Conservation (phyloP, 2,329 filamentous ascomycete species). For the Hypoxylon sp. region DNA sequence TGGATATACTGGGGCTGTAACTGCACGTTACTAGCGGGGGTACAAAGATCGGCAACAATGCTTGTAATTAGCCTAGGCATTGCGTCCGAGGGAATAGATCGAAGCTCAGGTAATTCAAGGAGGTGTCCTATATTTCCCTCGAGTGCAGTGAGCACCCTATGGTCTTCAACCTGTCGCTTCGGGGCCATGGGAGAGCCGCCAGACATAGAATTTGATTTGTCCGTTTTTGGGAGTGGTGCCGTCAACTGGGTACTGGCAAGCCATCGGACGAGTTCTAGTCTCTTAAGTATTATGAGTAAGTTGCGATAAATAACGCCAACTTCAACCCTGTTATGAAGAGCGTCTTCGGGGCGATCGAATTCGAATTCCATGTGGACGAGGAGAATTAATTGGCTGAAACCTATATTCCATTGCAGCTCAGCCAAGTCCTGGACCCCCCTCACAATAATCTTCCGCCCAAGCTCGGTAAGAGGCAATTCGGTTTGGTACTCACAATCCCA, state of each 20-base stretch:
- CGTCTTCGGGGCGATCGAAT: conserved; percentile 79
- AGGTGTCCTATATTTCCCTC: conserved; percentile 74
- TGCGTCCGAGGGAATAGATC: conserved; percentile 57
- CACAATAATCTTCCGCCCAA: conserved; percentile 82
- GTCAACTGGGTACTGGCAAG: conserved; percentile 72
- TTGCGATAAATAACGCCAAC: conserved; percentile 79
- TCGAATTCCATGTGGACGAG: conserved; percentile 90
- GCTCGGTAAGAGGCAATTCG: conserved; percentile 73
- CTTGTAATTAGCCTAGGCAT: conserved; percentile 72
- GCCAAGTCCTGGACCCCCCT: conserved; percentile 85
- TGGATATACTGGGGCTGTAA: conserved; percentile 73
- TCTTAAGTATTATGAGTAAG: conserved; percentile 78
- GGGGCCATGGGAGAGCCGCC: conserved; percentile 52
- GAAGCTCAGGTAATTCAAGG: conserved; percentile 70
- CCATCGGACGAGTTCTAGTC: conserved; percentile 82
- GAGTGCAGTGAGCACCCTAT: conserved; percentile 68
- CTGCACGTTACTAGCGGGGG: conserved; percentile 75
- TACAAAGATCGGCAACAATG: conserved; percentile 76
- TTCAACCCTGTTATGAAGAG: conserved; percentile 71
- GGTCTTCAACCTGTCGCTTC: conserved; percentile 63
- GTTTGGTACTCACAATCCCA: conserved; percentile 56
- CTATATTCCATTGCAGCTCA: conserved; percentile 77
- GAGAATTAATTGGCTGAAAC: conserved; percentile 86
- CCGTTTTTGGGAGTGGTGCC: conserved; percentile 62
- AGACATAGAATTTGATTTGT: conserved; percentile 57